phyloP scores from a whole-genome alignment of 805 yeast genomes.

The Schwanniomyces sp. region DNA sequence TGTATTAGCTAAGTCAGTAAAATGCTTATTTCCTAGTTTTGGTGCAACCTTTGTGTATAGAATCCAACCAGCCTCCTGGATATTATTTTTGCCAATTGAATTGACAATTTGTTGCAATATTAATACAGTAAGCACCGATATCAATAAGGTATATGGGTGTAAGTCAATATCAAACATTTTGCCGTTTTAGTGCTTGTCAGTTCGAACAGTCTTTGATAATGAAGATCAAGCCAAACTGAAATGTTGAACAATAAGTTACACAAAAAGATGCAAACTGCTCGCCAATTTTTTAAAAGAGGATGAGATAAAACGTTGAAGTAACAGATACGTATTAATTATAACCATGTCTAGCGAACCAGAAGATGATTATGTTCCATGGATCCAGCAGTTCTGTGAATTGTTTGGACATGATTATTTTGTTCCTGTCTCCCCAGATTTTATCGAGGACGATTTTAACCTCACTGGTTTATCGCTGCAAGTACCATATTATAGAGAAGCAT shows the following conservation, averaged over 20 bases:
- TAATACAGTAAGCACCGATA: conserved; percentile 35
- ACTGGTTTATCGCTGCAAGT: conserved; percentile 86
- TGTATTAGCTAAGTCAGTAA: conserved; percentile 20
- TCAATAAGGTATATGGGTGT: conserved; percentile 31
- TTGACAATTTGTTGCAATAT: conserved; percentile 33
- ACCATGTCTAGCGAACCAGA: conserved; percentile 43
- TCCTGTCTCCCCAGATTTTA: conserved; percentile 87
- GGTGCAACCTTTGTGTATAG: conserved; percentile 32
- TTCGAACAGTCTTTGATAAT: background rate
- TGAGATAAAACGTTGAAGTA: background rate
- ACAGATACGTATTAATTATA: background rate
- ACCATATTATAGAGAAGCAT: conserved; percentile 87
- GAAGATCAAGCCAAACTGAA: background rate
- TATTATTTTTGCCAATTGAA: conserved; percentile 31
- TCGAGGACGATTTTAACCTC: conserved; percentile 94
- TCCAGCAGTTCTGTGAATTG: conserved; percentile 71
- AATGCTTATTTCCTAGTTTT: conserved; percentile 30
- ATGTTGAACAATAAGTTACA: background rate
- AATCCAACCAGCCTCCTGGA: conserved; percentile 40
- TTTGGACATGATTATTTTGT: conserved; percentile 90
- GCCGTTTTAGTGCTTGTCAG: background rate
- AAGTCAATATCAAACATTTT: conserved; percentile 25
- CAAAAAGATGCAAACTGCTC: background rate
- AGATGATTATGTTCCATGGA: conserved; percentile 75
- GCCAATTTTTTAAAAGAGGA: background rate